Conservation (phyloP, 176 grass and related monocot species). For the Metroxylon sagu region DNA sequence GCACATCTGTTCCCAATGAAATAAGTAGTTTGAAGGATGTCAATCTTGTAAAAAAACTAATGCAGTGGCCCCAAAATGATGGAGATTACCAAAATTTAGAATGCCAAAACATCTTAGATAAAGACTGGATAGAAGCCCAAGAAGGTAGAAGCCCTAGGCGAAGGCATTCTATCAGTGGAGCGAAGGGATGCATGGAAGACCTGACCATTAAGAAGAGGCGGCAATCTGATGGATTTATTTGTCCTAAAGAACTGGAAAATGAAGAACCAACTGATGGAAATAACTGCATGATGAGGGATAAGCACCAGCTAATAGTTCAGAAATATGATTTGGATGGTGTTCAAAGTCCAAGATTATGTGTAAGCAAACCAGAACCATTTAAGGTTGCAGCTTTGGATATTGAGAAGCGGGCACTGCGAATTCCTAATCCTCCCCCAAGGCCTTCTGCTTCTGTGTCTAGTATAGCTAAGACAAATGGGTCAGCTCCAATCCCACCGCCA, state of each 20-base stretch:
- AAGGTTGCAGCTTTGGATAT: constrained; percentile 48
- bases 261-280: constrained; percentile 29
- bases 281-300: background rate
- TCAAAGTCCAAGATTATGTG: constrained; percentile 64
- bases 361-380: constrained; percentile 56
- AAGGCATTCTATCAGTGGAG: constrained; percentile 77
- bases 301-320: constrained; percentile 33
- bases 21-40: constrained; percentile 7
- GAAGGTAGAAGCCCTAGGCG: constrained; percentile 51
- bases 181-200: constrained; percentile 53
- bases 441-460: constrained; percentile 50
- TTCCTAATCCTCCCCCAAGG: constrained; percentile 94
- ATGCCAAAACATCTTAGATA: constrained; percentile 51
- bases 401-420: constrained; percentile 71
- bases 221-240: constrained; percentile 96
- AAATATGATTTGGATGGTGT: constrained; percentile 43
- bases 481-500: constrained; percentile 3
- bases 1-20: constrained; percentile 11
- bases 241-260: constrained; percentile 38
- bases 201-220: constrained; percentile 52
- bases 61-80: constrained; percentile 57
- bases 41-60: constrained; percentile 45
- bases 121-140: constrained; percentile 64
- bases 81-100: constrained; percentile 35
- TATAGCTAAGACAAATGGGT: background rate